Percentiles rank a stretch among this genome's conserved stretches.
These are phyloP conservation scores for Amanita jacksonii DNA, from an alignment of 768 basidiomycete species.

Conservation along the genomic window DNA sequence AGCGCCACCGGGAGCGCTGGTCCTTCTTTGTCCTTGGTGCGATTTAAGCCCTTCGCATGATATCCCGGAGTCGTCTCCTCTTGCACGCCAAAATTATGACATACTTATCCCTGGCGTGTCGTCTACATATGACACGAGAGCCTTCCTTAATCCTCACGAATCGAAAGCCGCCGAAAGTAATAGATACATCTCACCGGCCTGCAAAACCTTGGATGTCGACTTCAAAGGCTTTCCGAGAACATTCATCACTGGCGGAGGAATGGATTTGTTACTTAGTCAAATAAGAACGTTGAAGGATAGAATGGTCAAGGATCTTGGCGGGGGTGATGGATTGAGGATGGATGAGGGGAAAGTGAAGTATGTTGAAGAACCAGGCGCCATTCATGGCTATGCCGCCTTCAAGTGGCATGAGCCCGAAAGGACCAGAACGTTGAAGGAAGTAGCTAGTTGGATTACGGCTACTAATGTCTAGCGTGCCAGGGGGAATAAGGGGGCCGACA, in stretches of 20 bases:
- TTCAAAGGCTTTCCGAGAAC: constrained; percentile 55
- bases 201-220: constrained; percentile 23
- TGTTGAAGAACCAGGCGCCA: constrained; percentile 38
- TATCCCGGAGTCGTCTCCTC: no score
- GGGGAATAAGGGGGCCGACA: no score
- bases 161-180: constrained; percentile 34
- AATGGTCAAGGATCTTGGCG: constrained; percentile 44
- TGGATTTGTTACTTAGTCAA: constrained; percentile 48
- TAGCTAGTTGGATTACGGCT: constrained; percentile 48
- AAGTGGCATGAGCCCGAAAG: constrained; percentile 45
- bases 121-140: constrained; percentile 26
- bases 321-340: constrained; percentile 26
- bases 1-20: constrained; percentile 34
- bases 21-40: constrained; percentile 49
- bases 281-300: constrained; percentile 33
- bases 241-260: constrained; percentile 48
- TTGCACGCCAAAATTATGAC: no score
- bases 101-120: no score
- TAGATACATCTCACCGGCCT: constrained; percentile 53
- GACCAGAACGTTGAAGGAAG: constrained; percentile 33
- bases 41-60: constrained; percentile 37
- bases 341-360: constrained; percentile 36
- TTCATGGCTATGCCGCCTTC: constrained; percentile 48
- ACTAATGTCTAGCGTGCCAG: no score
- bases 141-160: constrained; percentile 41